Conservation (phyloP, 768 basidiomycete species). For the Phylloporus rhodoxanthus region DNA sequence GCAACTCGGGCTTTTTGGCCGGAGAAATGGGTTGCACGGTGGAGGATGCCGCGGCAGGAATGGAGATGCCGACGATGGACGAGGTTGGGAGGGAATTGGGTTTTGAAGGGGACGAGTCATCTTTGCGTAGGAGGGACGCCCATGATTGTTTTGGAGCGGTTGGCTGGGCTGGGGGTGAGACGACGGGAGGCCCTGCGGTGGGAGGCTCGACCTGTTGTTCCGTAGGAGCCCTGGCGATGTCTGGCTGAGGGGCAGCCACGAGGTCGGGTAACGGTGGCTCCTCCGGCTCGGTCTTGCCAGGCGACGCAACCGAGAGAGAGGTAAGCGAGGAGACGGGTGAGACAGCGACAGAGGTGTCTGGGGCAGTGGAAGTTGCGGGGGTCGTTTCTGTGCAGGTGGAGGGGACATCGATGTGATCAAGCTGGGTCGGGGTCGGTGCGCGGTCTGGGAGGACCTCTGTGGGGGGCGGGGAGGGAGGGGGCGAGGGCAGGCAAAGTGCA, state of each 20-base stretch:
- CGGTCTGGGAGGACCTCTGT: slow-evolving; percentile 9
- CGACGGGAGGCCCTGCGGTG: not conserved
- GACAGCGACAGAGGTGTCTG: slow-evolving; percentile 41
- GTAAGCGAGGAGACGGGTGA: slow-evolving; percentile 60
- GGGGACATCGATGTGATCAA: slow-evolving; percentile 32
- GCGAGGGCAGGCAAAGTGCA: slow-evolving; percentile 50
- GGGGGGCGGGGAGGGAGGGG: slow-evolving; percentile 38
- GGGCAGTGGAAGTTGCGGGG: slow-evolving; percentile 44
- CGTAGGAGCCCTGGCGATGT: not conserved
- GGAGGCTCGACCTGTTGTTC: slow-evolving; percentile 4
- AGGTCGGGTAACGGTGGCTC: slow-evolving; percentile 13
- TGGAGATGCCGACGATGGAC: slow-evolving; percentile 66
- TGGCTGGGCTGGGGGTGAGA: slow-evolving; percentile 21
- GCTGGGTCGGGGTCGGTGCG: not conserved
- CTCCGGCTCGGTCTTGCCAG: slow-evolving; percentile 5
- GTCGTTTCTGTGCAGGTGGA: slow-evolving; percentile 46
- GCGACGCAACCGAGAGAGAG: slow-evolving; percentile 41
- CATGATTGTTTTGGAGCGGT: slow-evolving; percentile 56
- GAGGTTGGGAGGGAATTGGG: slow-evolving; percentile 59
- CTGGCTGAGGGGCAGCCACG: slow-evolving; percentile 8
- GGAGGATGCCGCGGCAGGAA: slow-evolving; percentile 42
- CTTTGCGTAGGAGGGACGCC: slow-evolving; percentile 62
- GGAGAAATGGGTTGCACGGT: slow-evolving; percentile 29
- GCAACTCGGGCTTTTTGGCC: slow-evolving; percentile 43
- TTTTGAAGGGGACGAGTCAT: slow-evolving; percentile 36